These are phyloP conservation scores for Podosphaera xanthii DNA, from an alignment of 2,329 filamentous ascomycete species.

Conservation along the genomic window DNA sequence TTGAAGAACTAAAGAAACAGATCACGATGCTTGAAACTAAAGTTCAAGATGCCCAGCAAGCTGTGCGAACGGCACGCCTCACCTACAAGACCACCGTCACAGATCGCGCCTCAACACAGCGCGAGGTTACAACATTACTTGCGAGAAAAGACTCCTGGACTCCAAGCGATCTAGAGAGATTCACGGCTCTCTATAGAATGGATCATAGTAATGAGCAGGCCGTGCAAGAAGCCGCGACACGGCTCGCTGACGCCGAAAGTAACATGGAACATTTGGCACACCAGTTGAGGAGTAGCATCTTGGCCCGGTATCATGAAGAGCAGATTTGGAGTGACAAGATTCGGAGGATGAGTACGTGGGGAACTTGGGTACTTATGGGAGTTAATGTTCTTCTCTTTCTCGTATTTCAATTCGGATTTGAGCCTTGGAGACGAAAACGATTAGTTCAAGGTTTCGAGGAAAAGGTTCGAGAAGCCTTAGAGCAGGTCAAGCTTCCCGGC, in stretches of 20 bases:
- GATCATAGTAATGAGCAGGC: conserved; percentile 85
- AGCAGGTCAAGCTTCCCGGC: conserved; percentile 10
- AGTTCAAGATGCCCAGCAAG: conserved; percentile 34
- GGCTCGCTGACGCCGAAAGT: conserved; percentile 51
- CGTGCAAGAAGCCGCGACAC: conserved; percentile 48
- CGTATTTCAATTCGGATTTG: conserved; percentile 66
- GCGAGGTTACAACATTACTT: conserved; percentile 82
- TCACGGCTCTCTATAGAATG: conserved; percentile 74
- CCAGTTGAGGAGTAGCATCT: conserved; percentile 57
- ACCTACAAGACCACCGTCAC: conserved; percentile 67
- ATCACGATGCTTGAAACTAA: conserved; percentile 45
- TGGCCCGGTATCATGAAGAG: conserved; percentile 90
- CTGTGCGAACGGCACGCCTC: conserved; percentile 48
- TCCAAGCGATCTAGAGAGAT: conserved; percentile 69
- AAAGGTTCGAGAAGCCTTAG: conserved; percentile 45
- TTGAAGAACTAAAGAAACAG: conserved; percentile 61
- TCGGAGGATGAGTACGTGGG: conserved; percentile 87
- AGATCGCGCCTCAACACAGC: conserved; percentile 68
- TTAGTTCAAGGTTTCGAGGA: conserved; percentile 68
- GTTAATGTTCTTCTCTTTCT: conserved; percentile 81
- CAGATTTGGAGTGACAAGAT: conserved; percentile 99
- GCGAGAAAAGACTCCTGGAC: conserved; percentile 89
- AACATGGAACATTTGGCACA: conserved; percentile 57
- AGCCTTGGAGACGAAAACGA: conserved; percentile 69
- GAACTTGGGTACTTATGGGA: conserved; percentile 94